phyloP scores from a whole-genome alignment of 2,329 filamentous ascomycete species.

The Fusarium irregulare region DNA sequence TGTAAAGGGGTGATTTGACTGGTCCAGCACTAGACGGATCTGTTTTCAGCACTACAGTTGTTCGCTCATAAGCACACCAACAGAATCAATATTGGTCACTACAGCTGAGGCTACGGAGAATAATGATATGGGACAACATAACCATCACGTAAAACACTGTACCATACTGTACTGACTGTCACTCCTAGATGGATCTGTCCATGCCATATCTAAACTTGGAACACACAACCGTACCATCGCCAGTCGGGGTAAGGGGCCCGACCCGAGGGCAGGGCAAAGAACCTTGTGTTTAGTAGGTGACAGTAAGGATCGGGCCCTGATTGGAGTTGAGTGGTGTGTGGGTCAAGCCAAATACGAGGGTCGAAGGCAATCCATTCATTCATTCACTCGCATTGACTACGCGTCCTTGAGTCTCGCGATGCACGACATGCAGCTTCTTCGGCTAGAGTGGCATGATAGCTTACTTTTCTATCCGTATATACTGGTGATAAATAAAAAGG shows the following conservation, averaged over 20 bases:
- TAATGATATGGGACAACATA: background rate
- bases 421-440: constrained; percentile 8
- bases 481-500: constrained; percentile 3
- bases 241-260: constrained; percentile 39
- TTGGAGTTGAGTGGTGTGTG: constrained; percentile 32
- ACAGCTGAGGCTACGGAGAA: background rate
- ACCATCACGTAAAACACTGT: background rate
- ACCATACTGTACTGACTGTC: constrained; percentile 31
- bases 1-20: constrained; percentile 30
- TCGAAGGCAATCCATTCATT: constrained; percentile 7
- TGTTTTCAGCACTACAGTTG: background rate
- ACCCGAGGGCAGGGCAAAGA: constrained; percentile 30
- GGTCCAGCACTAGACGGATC: background rate
- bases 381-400: constrained; percentile 21
- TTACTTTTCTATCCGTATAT: background rate
- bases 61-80: background rate
- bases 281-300: constrained; percentile 39
- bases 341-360: constrained; percentile 38
- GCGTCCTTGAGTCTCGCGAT: constrained; percentile 24
- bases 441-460: background rate
- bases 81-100: background rate
- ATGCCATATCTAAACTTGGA: constrained; percentile 40
- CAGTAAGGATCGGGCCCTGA: constrained; percentile 33
- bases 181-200: constrained; percentile 26
- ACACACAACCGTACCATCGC: constrained; percentile 36